Conservation (phyloP, 352 stramenopile genomes). For the Thraustochytrium striatum region DNA sequence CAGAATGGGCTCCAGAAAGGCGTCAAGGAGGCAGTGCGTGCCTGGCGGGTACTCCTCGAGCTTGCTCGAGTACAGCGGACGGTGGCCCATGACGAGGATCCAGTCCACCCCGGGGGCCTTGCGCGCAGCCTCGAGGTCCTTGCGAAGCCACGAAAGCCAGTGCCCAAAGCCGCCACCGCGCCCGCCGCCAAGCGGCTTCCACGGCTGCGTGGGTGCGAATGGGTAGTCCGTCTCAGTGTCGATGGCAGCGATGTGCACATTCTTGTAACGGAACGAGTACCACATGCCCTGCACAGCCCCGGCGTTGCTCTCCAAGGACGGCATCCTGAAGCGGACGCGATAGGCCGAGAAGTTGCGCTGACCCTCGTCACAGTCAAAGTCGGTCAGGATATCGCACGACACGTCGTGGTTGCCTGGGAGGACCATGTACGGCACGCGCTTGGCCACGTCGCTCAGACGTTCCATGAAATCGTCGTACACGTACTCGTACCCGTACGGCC, state of each 20-base stretch:
- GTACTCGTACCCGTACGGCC: constrained; percentile 9
- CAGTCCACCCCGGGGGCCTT: constrained; percentile 1
- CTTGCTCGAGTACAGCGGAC: constrained; percentile 5
- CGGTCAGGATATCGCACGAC: constrained; percentile 16
- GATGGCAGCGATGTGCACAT: constrained; percentile 28
- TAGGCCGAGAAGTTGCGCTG: constrained; percentile 45
- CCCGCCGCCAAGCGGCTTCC: background rate
- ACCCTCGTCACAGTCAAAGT: background rate
- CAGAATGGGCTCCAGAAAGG: background rate
- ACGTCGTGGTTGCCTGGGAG: constrained; percentile 28
- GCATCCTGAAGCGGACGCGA: constrained; percentile 25
- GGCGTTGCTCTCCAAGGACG: constrained; percentile 11
- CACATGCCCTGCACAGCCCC: constrained; percentile 22
- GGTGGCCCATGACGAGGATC: constrained; percentile 29
- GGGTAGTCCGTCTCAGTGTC: constrained; percentile 43
- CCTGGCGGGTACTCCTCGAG: background rate
- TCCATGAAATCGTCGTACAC: constrained; percentile 40
- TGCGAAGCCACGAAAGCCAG: background rate
- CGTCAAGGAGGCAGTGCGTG: background rate
- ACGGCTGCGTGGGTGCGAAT: constrained; percentile 6
- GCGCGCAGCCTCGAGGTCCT: background rate
- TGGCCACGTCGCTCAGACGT: background rate
- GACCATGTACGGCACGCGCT: constrained; percentile 24
- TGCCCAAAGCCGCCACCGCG: constrained; percentile 31
- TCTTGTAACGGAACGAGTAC: constrained; percentile 3